Evolutionary conservation across 257 asterid species (phyloP).

Genomic region (Salvia miltiorrhiza): DNA sequence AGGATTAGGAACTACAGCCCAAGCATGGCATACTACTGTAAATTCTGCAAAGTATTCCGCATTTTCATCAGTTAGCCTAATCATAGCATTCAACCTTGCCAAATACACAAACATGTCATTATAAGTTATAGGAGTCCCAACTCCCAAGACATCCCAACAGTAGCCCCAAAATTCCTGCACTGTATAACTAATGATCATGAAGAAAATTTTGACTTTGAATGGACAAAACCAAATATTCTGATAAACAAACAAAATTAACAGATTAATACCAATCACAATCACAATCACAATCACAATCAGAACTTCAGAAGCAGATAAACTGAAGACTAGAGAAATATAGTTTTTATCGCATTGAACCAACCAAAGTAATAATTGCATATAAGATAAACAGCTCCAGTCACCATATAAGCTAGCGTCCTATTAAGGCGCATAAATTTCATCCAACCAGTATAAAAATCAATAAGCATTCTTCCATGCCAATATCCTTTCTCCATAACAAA

Average conservation of each 20-base stretch:
- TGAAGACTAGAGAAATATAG: neutral
- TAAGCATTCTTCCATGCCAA: neutral
- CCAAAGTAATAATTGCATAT: neutral
- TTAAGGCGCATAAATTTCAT: neutral
- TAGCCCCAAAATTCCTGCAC: slow-evolving; percentile 1
- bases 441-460: neutral
- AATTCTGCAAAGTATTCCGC: neutral
- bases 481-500: slow-evolving; percentile 1
- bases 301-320: neutral
- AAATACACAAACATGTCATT: neutral
- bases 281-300: neutral
- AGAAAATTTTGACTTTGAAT: neutral
- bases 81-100: neutral
- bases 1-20: neutral
- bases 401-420: neutral
- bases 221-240: neutral
- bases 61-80: neutral
- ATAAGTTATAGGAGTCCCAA: neutral
- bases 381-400: neutral
- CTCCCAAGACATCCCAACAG: neutral
- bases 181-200: neutral
- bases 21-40: neutral
- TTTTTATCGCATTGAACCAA: too few relatives aligned
- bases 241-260: neutral
- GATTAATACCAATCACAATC: neutral